Evolutionary conservation across 2,329 filamentous ascomycete species (phyloP).

Genomic region (Nemania bipapillata): DNA sequence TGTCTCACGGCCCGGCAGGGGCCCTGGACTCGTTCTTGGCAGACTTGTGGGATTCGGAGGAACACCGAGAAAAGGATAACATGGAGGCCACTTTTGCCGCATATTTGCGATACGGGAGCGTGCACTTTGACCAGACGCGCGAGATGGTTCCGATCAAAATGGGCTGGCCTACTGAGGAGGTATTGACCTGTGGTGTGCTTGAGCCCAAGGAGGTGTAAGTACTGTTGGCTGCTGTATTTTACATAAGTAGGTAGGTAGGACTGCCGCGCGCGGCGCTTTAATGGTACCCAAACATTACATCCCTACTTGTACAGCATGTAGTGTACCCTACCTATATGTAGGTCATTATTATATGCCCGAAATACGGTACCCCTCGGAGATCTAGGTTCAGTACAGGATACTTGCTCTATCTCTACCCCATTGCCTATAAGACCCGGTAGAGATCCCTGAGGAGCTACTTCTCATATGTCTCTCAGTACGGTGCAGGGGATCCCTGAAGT

Average conservation of each 20-base stretch:
- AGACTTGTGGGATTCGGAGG: constrained; percentile 50
- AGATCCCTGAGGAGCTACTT: neutral
- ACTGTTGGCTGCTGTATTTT: too few species aligned
- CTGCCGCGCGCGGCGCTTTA: neutral
- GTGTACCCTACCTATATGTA: neutral
- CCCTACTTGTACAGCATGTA: too few species aligned
- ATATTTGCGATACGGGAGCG: constrained; percentile 49
- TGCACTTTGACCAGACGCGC: constrained; percentile 47
- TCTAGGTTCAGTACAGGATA: neutral
- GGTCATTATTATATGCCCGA: neutral
- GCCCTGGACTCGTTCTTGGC: constrained; percentile 49
- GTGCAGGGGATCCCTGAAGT: neutral
- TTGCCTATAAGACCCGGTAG: neutral
- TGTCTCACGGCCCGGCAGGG: constrained; percentile 49
- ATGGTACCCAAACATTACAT: neutral
- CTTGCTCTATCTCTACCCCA: neutral
- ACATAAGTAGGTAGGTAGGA: too few species aligned
- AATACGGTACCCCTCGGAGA: neutral
- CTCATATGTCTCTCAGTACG: too few species aligned
- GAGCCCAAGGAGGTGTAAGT: constrained; percentile 39
- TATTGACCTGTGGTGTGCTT: constrained; percentile 43
- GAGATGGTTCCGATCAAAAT: constrained; percentile 43
- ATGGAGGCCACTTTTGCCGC: constrained; percentile 49
- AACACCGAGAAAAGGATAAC: constrained; percentile 49
- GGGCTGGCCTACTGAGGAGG: constrained; percentile 43